A percentile compares a stretch with the other conserved stretches of the same genome.
phyloP scores from a whole-genome alignment of 2,329 filamentous ascomycete genomes.

The Lachnellula cervina region DNA sequence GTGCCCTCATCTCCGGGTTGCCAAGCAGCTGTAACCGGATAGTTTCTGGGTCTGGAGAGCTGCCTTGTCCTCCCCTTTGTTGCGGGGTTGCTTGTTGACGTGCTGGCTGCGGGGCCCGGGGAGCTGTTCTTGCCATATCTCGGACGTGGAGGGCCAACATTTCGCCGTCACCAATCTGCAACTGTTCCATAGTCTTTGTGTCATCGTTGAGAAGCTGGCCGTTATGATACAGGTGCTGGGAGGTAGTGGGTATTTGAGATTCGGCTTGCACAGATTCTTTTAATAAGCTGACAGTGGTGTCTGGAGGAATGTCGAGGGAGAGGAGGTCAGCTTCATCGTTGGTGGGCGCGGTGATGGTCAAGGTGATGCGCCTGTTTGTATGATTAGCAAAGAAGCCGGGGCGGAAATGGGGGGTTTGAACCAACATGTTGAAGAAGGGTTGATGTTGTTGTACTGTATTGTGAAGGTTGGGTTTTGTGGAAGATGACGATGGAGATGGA shows the following conservation, averaged over 20 bases:
- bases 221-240: constrained; percentile 87
- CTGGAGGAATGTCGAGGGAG: constrained; percentile 73
- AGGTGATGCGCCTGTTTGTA: constrained; percentile 70
- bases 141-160: constrained; percentile 85
- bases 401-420: constrained; percentile 1
- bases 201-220: constrained; percentile 75
- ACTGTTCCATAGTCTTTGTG: constrained; percentile 72
- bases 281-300: constrained; percentile 78
- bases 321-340: constrained; percentile 62
- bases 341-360: constrained; percentile 75
- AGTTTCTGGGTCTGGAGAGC: constrained; percentile 67
- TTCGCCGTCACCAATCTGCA: constrained; percentile 80
- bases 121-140: constrained; percentile 47
- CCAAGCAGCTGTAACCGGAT: constrained; percentile 78
- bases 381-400: constrained; percentile 8
- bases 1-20: constrained; percentile 65
- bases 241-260: constrained; percentile 62
- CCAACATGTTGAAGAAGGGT: constrained; percentile 15
- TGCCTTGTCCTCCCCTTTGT: constrained; percentile 30
- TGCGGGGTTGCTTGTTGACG: constrained; percentile 31
- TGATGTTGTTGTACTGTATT: neutral
- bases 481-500: neutral
- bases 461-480: neutral
- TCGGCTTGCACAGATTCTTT: constrained; percentile 87
- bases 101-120: constrained; percentile 30